Conservation (phyloP, 148 eudicot species). For the Arbutus unedo region DNA sequence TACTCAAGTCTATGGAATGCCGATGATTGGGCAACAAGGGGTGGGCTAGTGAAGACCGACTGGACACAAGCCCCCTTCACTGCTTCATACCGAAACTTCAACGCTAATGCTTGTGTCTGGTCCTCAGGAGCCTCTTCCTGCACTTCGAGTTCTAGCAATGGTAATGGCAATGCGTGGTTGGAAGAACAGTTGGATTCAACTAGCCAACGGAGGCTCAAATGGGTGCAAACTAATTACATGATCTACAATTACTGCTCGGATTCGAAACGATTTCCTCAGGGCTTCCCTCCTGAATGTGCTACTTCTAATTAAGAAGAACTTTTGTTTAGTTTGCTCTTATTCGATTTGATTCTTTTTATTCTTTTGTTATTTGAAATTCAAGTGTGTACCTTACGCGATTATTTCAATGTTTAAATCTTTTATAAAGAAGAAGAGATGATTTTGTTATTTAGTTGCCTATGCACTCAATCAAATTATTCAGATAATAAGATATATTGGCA, state of each 20-base stretch:
- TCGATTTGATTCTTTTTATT: background rate
- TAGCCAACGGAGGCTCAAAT: conserved; percentile 29
- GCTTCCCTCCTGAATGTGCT: conserved; percentile 30
- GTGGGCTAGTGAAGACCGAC: conserved; percentile 36
- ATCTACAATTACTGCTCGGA: conserved; percentile 31
- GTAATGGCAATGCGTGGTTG: conserved; percentile 19
- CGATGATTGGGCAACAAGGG: conserved; percentile 38
- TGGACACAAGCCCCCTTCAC: conserved; percentile 37
- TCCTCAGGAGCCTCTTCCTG: conserved; percentile 28
- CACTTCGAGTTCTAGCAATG: background rate
- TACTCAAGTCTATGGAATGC: conserved; percentile 37
- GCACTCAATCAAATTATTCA: no score
- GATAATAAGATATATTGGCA: background rate
- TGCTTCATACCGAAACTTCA: conserved; percentile 35
- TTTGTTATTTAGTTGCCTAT: background rate
- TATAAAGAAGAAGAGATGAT: background rate
- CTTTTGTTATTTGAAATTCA: background rate
- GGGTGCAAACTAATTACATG: conserved; percentile 36
- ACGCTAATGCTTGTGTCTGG: conserved; percentile 27
- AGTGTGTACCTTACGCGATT: background rate
- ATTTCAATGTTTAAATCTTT: background rate
- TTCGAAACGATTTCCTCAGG: conserved; percentile 29
- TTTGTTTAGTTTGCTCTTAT: background rate
- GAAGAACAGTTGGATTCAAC: conserved; percentile 22
- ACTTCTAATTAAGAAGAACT: background rate